phyloP scores from a whole-genome alignment of 306 rosid species.

The Canavalia gladiata region DNA sequence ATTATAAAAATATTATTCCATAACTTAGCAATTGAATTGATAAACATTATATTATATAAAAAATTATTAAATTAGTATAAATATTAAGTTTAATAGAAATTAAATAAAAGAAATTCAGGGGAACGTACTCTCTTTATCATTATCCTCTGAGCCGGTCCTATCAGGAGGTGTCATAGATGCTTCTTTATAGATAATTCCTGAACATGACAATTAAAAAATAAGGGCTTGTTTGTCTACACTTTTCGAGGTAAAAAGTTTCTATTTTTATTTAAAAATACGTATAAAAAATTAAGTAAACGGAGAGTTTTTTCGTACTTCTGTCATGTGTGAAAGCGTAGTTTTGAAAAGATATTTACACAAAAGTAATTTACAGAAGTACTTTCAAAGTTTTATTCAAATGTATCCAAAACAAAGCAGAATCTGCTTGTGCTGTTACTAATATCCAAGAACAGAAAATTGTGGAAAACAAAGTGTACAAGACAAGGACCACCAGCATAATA shows the following conservation, averaged over 20 bases:
- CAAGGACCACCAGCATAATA: slow-evolving; percentile 24
- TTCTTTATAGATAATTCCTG: slow-evolving; percentile 55
- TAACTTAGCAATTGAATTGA: no score
- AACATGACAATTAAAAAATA: slow-evolving; percentile 40
- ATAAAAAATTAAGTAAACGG: not conserved
- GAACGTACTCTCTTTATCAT: slow-evolving; percentile 60
- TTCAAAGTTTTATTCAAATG: not conserved
- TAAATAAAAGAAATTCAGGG: not conserved
- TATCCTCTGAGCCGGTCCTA: slow-evolving; percentile 56
- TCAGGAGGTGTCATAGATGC: slow-evolving; percentile 37
- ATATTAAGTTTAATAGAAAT: no score
- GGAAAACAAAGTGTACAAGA: not conserved
- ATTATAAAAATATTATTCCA: no score
- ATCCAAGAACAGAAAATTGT: not conserved
- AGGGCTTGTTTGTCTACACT: not conserved
- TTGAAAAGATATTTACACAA: not conserved
- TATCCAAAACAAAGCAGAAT: slow-evolving; percentile 16
- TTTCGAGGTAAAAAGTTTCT: not conserved
- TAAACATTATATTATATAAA: no score
- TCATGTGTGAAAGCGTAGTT: not conserved
- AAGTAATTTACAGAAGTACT: not conserved
- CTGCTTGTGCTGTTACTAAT: slow-evolving; percentile 1
- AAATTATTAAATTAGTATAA: no score
- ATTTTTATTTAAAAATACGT: no score
- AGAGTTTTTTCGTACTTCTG: not conserved